Evolutionary conservation across 352 stramenopile species (phyloP), one percentile per base, ranked within the genome.

Genomic region (Pythium apleroticum): DNA sequence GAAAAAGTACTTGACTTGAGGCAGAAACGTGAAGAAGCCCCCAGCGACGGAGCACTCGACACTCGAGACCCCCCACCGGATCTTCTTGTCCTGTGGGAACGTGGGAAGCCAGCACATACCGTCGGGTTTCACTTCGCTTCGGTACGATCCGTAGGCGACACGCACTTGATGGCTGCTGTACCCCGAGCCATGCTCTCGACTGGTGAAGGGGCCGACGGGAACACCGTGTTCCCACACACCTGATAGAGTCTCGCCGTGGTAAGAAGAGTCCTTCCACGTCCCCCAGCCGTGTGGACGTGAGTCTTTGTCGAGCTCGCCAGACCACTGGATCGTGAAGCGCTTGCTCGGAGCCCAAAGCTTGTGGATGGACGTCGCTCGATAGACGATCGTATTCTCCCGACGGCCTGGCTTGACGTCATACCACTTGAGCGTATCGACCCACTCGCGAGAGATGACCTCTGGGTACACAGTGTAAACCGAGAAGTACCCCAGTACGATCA

Each of bases 41-140:
- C 81, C 81, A 5, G 81, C 88, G 7, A 90, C 80, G 20, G 81
- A 90, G 49, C 81, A 89, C 57, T 90, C 81, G 8, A 95, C 85
- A 48, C 80, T 88, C 5, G 49, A 49, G 35, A 65, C 59, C 33
- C 59, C 59, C 59, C 59, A 65, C 8, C 27, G 50, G 15, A 65
- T n/a, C 19, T n/a, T 31, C 49, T 59, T 65, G 59, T 59, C 49
- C 9, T 45, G 33, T 5, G 59, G 59, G 37, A 58, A 65, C 49
- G 31, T 53, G 14, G 80, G 80, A 12, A 74, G 74, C 22, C 83
- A 85, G 33, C 60, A 69, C 43, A 83, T 80, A 8, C 78, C 63
- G 4, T 72, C 71, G 19, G 74, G 37, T 11, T 50, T 54, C 17
- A 73, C 17, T 62, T 79, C 72, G 10, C 25, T 50, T 11, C 73